Evolutionary conservation across 805 yeast species (phyloP).

Genomic region (Teunomyces tritomae): DNA sequence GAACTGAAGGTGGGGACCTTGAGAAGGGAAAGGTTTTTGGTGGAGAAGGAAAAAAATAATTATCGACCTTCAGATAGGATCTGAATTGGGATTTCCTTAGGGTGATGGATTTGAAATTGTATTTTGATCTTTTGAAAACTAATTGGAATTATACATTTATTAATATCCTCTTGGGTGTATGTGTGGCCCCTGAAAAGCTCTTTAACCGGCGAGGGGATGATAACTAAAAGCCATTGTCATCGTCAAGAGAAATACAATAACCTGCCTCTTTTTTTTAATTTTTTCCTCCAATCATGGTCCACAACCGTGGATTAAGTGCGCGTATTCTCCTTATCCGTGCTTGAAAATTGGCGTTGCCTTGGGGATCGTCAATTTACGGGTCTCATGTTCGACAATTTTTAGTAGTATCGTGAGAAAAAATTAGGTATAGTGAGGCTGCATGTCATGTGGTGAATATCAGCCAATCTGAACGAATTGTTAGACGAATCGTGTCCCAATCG

Average conservation of each 20-base stretch:
- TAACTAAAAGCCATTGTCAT: neutral
- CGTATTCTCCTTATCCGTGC: neutral
- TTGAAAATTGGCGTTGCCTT: neutral
- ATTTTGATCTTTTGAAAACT: too few species aligned
- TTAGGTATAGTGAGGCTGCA: neutral
- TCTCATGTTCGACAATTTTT: neutral
- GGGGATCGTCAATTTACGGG: neutral
- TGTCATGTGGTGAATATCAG: neutral
- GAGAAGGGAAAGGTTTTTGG: too few species aligned
- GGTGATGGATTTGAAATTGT: too few species aligned
- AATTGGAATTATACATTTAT: too few species aligned
- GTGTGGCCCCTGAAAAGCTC: neutral
- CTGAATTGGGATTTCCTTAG: too few species aligned
- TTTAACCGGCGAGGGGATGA: neutral
- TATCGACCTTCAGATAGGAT: too few species aligned
- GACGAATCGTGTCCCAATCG: neutral
- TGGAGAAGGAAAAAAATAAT: too few species aligned
- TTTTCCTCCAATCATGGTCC: slow-evolving; percentile 2
- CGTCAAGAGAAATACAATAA: slow-evolving; percentile 1
- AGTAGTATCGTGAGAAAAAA: neutral
- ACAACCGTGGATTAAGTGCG: neutral
- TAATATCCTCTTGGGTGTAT: too few species aligned
- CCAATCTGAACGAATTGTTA: neutral
- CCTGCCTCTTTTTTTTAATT: neutral
- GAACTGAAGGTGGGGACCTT: neutral